Conservation (phyloP, 163 green algal species). For the Scenedesmus sp. region DNA sequence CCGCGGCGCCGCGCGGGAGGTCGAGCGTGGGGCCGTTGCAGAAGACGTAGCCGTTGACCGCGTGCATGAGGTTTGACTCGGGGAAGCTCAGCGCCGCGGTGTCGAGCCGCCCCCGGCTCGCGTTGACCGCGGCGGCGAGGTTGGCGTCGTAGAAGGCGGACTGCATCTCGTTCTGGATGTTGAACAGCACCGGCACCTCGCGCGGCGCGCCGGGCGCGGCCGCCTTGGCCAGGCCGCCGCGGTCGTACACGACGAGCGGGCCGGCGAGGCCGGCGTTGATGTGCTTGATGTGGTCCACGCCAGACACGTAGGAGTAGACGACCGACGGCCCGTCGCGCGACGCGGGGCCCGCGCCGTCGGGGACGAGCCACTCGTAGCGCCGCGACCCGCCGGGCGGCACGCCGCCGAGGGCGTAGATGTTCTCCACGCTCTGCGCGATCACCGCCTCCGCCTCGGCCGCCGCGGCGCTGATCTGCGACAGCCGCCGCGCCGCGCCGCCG, state of each 20-base stretch:
- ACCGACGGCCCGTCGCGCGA: constrained; percentile 55
- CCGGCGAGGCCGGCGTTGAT: constrained; percentile 69
- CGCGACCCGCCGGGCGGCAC: constrained; percentile 1
- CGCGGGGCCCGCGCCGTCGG: constrained; percentile 54
- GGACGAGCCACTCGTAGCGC: constrained; percentile 45
- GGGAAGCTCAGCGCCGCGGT: constrained; percentile 24
- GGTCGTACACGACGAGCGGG: constrained; percentile 57
- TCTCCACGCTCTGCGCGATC: constrained; percentile 35
- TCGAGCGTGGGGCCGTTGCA: constrained; percentile 65
- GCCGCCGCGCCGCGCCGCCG: neutral
- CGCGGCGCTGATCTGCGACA: constrained; percentile 42
- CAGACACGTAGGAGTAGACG: constrained; percentile 68
- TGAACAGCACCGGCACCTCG: constrained; percentile 64
- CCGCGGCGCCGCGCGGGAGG: constrained; percentile 41
- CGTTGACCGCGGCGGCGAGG: constrained; percentile 4
- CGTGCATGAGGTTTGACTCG: constrained; percentile 63
- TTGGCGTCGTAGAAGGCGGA: constrained; percentile 38
- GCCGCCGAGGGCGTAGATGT: constrained; percentile 34
- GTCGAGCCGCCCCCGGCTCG: constrained; percentile 13
- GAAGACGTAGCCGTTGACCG: constrained; percentile 69
- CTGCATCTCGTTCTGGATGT: constrained; percentile 61
- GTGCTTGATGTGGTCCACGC: constrained; percentile 64
- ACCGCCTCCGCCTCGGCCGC: constrained; percentile 43
- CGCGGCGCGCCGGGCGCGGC: constrained; percentile 13
- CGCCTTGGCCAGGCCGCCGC: constrained; percentile 14